Conservation (phyloP, 2,329 filamentous ascomycete genomes). For the Curvularia hawaiiensis region DNA sequence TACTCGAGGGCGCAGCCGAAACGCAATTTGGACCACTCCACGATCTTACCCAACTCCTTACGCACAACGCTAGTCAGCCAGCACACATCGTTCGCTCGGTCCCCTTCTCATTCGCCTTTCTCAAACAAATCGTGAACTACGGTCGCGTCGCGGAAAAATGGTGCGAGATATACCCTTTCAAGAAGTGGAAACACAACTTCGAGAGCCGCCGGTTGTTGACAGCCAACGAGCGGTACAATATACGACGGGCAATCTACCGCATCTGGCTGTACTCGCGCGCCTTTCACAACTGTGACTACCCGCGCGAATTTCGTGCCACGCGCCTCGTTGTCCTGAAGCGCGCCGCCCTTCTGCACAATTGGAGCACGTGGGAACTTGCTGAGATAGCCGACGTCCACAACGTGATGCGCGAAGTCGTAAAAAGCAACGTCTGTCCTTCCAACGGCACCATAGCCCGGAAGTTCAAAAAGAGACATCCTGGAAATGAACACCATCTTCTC, state of each 20-base stretch:
- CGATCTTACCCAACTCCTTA: conserved; percentile 64
- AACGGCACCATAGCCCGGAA: conserved; percentile 65
- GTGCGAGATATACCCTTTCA: conserved; percentile 66
- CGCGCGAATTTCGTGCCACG: conserved; percentile 56
- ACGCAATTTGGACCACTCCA: conserved; percentile 62
- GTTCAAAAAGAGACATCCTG: conserved; percentile 61
- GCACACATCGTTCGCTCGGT: conserved; percentile 60
- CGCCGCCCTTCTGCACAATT: conserved; percentile 63
- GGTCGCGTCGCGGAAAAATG: conserved; percentile 62
- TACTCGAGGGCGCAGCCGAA: conserved; percentile 60
- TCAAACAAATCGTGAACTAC: conserved; percentile 60
- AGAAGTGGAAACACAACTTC: conserved; percentile 66
- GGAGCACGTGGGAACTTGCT: conserved; percentile 59
- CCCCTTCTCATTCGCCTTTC: conserved; percentile 59
- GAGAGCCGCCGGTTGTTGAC: conserved; percentile 60
- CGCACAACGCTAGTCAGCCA: conserved; percentile 64
- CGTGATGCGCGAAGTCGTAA: conserved; percentile 61
- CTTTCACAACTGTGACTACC: conserved; percentile 60
- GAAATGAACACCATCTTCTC: conserved; percentile 55
- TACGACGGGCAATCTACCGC: conserved; percentile 64
- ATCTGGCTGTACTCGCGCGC: conserved; percentile 65
- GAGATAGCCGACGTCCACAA: conserved; percentile 64
- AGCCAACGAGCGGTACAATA: conserved; percentile 54
- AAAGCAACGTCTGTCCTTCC: conserved; percentile 64
- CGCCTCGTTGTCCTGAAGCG: conserved; percentile 57